Evolutionary conservation across 768 basidiomycete genomes (phyloP), one percentile per base, ranked within the genome.

Genomic region (Boletus sp.): DNA sequence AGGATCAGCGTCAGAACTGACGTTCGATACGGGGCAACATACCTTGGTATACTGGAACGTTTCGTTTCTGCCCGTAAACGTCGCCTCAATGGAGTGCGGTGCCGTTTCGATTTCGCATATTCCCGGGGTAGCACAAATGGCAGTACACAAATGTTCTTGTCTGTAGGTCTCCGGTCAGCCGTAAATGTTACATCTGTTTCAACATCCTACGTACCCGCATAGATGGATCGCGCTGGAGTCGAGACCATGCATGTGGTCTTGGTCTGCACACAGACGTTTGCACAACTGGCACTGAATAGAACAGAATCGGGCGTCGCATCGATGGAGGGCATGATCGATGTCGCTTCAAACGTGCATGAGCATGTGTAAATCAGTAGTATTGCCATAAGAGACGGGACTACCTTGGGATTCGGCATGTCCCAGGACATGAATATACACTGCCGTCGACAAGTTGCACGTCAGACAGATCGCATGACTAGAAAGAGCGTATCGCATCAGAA

Each of bases 41-140:
- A 82, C 85, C 76, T 86, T 86, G 0, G 86, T 87, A 50, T 83
- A 87, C 62, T 82, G 79, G 61, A 85, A 87, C 1, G 79, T 83
- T 56, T 84, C 82, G 48, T 85, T 80, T 55, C 68, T 73, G 0
- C 85, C 86, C 0, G 78, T 79, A 59, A 86, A 87, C 0, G 83
- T 85, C 6, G 83, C 82, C 61, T 85, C 80, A 35, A 87, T 78
- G 0, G 83, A 80, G 51, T 81, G 78, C 0, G 85, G 85, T 0
- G 77, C 73, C 0, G 79, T 83, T 50, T 85, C 78, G 14, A 86
- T 85, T 46, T 84, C 75, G 54, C 85, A 87, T 18, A 79, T 80
- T 4, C 86, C 85, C 1, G 64, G 61, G 0, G 76, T 71, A 17
- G 69, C 59, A 55, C 85, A 87, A 3, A 71, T 39, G 0, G 73